phyloP scores from a whole-genome alignment of 140 eudicot genomes.

The Oenanthe javanica region DNA sequence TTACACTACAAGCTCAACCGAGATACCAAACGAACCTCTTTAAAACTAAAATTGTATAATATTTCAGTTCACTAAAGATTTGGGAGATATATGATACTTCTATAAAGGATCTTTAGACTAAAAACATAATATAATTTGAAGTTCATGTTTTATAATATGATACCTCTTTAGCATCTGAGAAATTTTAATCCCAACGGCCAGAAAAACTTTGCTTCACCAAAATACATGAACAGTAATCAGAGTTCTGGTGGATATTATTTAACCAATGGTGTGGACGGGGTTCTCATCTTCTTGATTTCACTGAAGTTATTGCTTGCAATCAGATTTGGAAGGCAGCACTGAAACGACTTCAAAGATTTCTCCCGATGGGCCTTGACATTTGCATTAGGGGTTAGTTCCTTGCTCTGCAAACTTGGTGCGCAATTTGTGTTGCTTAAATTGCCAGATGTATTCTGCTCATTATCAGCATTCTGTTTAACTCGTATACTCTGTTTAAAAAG shows the following conservation, averaged over 20 bases:
- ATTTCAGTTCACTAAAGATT: background rate
- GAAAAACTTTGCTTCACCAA: background rate
- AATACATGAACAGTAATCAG: background rate
- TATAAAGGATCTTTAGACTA: background rate
- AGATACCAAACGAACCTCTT: background rate
- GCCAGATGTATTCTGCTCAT: background rate
- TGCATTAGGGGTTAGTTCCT: slow-evolving; percentile 11
- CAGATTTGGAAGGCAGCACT: slow-evolving; percentile 36
- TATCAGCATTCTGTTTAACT: background rate
- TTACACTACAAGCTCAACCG: background rate
- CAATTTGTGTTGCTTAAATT: background rate
- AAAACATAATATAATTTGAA: background rate
- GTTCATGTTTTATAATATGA: background rate
- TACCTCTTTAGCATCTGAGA: background rate
- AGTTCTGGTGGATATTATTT: background rate
- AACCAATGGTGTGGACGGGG: background rate
- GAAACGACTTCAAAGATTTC: slow-evolving; percentile 34
- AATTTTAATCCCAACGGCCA: background rate
- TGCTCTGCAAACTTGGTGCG: slow-evolving; percentile 6
- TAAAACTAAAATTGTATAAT: too few relatives aligned
- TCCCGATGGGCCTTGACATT: slow-evolving; percentile 20
- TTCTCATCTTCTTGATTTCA: slow-evolving; percentile 22
- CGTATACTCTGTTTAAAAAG: slow-evolving; percentile 42
- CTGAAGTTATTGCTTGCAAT: slow-evolving; percentile 23
- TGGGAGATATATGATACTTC: background rate